Base-by-base conservation (phyloP, 768 basidiomycete species). In the Tulasnella sp. region DNA sequence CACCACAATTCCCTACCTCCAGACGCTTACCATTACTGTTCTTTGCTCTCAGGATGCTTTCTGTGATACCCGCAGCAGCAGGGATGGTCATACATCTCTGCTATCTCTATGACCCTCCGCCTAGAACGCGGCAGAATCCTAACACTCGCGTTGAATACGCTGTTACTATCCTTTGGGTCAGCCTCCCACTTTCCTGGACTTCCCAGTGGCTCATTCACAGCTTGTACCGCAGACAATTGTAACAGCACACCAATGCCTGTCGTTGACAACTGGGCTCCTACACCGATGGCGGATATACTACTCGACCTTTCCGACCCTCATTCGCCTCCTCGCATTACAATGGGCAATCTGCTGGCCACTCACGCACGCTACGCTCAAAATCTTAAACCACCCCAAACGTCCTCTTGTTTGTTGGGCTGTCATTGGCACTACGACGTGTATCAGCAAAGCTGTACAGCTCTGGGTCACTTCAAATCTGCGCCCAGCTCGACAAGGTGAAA, bases 401-500 rank as follows among this genome's bases (percentile, higher is more conserved):
- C 90, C 92, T 0, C 82, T 89, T n/a, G 73, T 86, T 3, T 85
- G 82, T 52, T 98, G 94, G 94, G 85, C 90, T 2, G 79, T 85
- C 10, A 87, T 97, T 49, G 92, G 48, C 9, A 42, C 49, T 5
- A 52, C 22, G 4, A 45, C 42, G 10, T 31, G 17, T 21, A 11
- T 56, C 34, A 85, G 84, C 64, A 78, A 87, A 55, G 80, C 83
- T 64, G 78, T 97, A 56, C 90, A 96, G 72, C 84, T 96, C 61
- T 98, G 92, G 92, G 92, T 96, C 24, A 94, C 92, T 42, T 87
- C 84, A 67, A 98, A 98, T 69, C 79, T 98, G 25, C 60, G 71
- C 70, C 52, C 29, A 12, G 38, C 29, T 1, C 54, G 41, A 10
- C 42, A 56, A 15, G 49, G 43, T 50, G 30, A 22, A n/a, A 48